Base-by-base conservation (phyloP, 495 filamentous ascomycete species). In the Ramalina intermedia region DNA sequence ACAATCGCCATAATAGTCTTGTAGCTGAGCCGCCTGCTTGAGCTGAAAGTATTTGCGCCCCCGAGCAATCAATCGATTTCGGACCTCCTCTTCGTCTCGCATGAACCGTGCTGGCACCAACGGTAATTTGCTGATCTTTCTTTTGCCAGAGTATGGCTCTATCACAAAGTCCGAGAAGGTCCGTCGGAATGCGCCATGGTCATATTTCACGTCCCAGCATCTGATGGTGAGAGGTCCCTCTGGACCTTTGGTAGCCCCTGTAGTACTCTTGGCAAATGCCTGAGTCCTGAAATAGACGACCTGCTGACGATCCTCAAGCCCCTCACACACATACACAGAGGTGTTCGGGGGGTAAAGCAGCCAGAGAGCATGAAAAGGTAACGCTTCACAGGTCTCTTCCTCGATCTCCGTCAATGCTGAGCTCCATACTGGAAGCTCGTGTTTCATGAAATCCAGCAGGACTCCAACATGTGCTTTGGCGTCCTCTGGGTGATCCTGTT, bases 11-110 rank as follows among this genome's bases (percentile, higher is more conserved):
- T 47, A 51, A 21, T 55, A 55, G 9, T 51, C 48, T 23, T 55
- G 52, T 9, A 55, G 52, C 29, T 37, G 46, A n/a, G 48, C 27
- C 20, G 13, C 43, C 23, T 55, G 47, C 6, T 55, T 55, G 36
- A 55, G 41, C 20, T 55, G 48, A 33, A 51, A 55, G 23, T 55
- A 55, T 8, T 48, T 48, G 9, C 42, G 36, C n/a, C 52, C 48
- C 16, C 52, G 23, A 8, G 47, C 42, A 29, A 55, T 33, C n/a
- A 55, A 48, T 33, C 51, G 50, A 26, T 37, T 36, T 21, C 39
- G 52, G 14, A 55, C 29, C 43, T 47, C 21, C 12, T 23, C 14
- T 20, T 55, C 43, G 23, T 55, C 39, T 27, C 18, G 18, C 48
- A 55, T 51, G 29, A 47, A 55, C 9, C 37, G 43, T 11, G 36